phyloP scores from a whole-genome alignment of 768 basidiomycete species.

The Nidularia pulvinata region DNA sequence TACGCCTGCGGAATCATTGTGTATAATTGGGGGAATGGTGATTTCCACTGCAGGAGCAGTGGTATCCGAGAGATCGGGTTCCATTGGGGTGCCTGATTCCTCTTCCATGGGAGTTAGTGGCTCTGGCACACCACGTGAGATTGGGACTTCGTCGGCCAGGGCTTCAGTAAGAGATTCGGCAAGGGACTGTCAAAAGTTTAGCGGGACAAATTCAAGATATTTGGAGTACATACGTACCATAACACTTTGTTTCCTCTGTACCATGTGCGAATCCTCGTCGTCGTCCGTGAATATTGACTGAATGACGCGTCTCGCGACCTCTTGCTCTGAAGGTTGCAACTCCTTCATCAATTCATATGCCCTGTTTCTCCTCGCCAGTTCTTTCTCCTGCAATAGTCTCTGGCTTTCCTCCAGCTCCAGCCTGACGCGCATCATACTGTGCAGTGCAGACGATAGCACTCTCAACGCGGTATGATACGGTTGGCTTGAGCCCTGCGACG shows the following conservation, averaged over 20 bases:
- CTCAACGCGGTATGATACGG: slow-evolving; percentile 73
- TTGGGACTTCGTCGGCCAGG: slow-evolving; percentile 43
- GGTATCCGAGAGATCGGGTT: too few relatives aligned
- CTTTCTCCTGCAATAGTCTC: slow-evolving; percentile 56
- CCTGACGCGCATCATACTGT: slow-evolving; percentile 53
- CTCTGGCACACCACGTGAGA: slow-evolving; percentile 31
- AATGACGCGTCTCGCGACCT: slow-evolving; percentile 66
- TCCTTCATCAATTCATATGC: slow-evolving; percentile 58
- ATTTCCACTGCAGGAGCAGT: background rate
- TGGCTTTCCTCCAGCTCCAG: slow-evolving; percentile 66
- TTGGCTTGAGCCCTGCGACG: slow-evolving; percentile 41
- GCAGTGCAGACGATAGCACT: slow-evolving; percentile 65
- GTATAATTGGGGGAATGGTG: background rate
- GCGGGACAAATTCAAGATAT: background rate
- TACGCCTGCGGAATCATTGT: background rate
- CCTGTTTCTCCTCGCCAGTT: slow-evolving; percentile 45
- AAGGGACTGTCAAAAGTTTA: slow-evolving; percentile 34
- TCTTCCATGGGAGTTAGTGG: slow-evolving; percentile 33
- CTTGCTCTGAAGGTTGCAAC: slow-evolving; percentile 59
- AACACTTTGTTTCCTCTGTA: slow-evolving; percentile 58
- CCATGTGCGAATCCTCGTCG: slow-evolving; percentile 41
- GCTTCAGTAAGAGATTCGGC: slow-evolving; percentile 56
- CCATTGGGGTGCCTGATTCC: slow-evolving; percentile 15
- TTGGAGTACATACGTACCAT: slow-evolving; percentile 37
- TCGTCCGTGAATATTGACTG: slow-evolving; percentile 64